Percentiles rank a stretch among this genome's conserved stretches.
Conservation (phyloP, 108 stramenopile species). For the Pseudonitzschia pungens region DNA sequence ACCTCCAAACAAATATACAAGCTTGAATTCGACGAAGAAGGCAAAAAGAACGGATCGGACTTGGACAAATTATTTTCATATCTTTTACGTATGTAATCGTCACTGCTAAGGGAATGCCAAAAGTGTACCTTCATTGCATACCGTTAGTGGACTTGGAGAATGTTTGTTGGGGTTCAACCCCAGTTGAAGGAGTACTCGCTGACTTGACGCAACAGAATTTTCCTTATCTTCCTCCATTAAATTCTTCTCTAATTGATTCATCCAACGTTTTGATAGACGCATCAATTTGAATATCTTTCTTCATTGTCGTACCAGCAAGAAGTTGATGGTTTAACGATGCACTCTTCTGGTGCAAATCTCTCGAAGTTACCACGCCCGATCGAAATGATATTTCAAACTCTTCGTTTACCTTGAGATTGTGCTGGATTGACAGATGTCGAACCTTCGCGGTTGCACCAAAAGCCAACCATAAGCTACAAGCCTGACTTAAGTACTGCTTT, state of each 20-base stretch:
- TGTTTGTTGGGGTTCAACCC: no score
- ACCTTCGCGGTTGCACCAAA: conserved; percentile 18
- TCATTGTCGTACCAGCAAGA: conserved; percentile 9
- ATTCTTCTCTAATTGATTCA: conserved; percentile 43
- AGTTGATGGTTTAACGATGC: conserved; percentile 6
- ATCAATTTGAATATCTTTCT: conserved; percentile 11
- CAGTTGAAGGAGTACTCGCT: no score
- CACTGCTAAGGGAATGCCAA: no score
- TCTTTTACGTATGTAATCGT: no score
- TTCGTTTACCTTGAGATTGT: background rate
- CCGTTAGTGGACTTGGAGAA: no score
- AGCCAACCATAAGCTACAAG: conserved; percentile 19
- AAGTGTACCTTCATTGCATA: no score
- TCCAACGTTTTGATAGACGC: conserved; percentile 12
- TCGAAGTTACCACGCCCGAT: background rate
- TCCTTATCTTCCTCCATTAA: conserved; percentile 76
- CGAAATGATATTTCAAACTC: background rate
- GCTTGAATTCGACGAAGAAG: conserved; percentile 75
- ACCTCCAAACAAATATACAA: no score
- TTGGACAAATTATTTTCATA: no score
- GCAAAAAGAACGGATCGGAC: no score
- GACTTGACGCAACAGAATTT: no score
- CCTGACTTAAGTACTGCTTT: conserved; percentile 24
- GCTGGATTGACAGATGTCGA: background rate
- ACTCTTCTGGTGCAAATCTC: background rate